A percentile compares a stretch with the other conserved stretches of the same genome.
phyloP scores from a whole-genome alignment of 1,284 basidiomycete species.

The Leccinum griseonigrum region DNA sequence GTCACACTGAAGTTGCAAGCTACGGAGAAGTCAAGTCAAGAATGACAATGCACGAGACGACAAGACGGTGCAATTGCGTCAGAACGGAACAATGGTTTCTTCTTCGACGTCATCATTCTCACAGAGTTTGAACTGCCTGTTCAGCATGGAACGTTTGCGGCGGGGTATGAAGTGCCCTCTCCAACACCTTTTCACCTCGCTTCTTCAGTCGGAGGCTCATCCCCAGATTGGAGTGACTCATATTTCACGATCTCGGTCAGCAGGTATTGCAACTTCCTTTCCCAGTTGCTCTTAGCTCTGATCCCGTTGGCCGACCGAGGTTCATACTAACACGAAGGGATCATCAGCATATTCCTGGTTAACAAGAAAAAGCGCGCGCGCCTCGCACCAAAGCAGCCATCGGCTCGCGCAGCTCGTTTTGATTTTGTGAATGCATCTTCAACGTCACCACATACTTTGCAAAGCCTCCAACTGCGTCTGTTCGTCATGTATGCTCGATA shows the following conservation, averaged over 20 bases:
- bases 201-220: conserved; percentile 82
- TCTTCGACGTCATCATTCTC: no score
- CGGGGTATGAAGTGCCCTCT: conserved; percentile 51
- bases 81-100: no score
- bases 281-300: conserved; percentile 90
- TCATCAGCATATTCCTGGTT: not conserved
- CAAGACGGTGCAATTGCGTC: no score
- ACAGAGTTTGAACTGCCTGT: no score
- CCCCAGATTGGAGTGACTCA: conserved; percentile 74
- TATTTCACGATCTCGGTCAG: conserved; percentile 94
- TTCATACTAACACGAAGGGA: conserved; percentile 57
- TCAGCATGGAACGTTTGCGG: no score
- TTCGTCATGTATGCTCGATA: conserved; percentile 86
- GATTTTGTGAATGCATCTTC: conserved; percentile 77
- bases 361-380: conserved; percentile 18
- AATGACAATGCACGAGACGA: no score
- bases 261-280: conserved; percentile 85
- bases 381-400: conserved; percentile 73
- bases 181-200: conserved; percentile 83
- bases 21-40: no score
- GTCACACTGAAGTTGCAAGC: no score
- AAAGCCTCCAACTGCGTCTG: conserved; percentile 88
- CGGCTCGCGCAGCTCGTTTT: conserved; percentile 81
- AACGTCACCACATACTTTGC: conserved; percentile 73
- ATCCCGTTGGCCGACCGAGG: conserved; percentile 69